Evolutionary conservation across 768 basidiomycete species (phyloP).

Genomic region (Lactifluus echinatus): DNA sequence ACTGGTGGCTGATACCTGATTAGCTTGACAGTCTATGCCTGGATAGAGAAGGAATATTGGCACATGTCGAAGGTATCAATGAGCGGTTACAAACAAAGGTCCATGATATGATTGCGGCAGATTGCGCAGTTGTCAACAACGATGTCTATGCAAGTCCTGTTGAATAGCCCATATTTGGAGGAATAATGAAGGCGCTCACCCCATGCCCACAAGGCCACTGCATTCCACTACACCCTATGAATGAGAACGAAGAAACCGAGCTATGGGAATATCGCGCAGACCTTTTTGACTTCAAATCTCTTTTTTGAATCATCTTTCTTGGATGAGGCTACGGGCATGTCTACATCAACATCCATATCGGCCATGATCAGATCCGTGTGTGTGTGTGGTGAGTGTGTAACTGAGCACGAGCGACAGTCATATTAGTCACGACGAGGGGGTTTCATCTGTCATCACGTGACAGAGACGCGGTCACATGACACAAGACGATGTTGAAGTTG

Average conservation of each 20-base stretch:
- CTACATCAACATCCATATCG: slow-evolving; percentile 77
- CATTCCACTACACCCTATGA: slow-evolving; percentile 76
- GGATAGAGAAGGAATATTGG: slow-evolving; percentile 3
- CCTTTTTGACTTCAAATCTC: slow-evolving; percentile 99
- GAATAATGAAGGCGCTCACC: slow-evolving; percentile 39
- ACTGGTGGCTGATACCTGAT: slow-evolving; percentile 92
- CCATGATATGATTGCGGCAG: slow-evolving; percentile 99
- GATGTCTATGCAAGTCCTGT: slow-evolving; percentile 53
- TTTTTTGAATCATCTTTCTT: slow-evolving; percentile 60
- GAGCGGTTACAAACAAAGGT: slow-evolving; percentile 65
- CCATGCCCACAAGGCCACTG: slow-evolving; percentile 98
- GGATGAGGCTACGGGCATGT: slow-evolving; percentile 37
- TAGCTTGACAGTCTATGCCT: slow-evolving; percentile 99
- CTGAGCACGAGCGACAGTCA: no score
- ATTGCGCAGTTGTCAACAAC: slow-evolving; percentile 99
- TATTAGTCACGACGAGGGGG: not conserved
- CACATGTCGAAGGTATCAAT: not conserved
- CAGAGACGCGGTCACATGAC: slow-evolving; percentile 30
- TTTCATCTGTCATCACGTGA: no score
- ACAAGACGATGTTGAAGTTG: slow-evolving; percentile 18
- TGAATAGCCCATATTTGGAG: no score
- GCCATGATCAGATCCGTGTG: slow-evolving; percentile 33
- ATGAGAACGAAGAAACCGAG: not conserved
- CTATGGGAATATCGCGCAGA: slow-evolving; percentile 26
- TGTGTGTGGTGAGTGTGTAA: not conserved